Base-by-base conservation (phyloP, 225 moss, liverwort and hornwort genomes). In the Polytrichum commune region DNA sequence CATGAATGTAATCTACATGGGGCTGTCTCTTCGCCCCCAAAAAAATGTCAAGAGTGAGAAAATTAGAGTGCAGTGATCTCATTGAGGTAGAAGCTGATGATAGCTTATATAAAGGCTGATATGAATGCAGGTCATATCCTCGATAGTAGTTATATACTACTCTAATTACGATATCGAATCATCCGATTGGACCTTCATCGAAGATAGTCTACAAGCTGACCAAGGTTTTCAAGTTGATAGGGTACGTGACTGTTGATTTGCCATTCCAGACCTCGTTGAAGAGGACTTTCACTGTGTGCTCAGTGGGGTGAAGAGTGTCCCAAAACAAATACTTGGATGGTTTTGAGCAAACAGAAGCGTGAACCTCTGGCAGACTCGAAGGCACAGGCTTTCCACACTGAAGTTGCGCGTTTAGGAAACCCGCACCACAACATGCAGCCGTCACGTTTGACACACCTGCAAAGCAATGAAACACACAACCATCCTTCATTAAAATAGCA, bases 381-480 rank as follows among this genome's bases (percentile, higher is more conserved):
- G 84, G 84, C 66, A 72, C 30, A 0, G 78, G 61, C 63, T 71
- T 63, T 55, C 87, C 87, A 62, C 87, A 87, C 25, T 81, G 84
- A 29, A 78, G 65, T 74, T 84, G 81, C 4, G 84, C 78, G 55
- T 84, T 78, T 19, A 78, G 60, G 60, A 74, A 60, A 57, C 84
- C 84, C 4, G 79, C 76, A 72, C 84, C 87, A 72, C 84, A 81
- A 64, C 84, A 87, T 29, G 81, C 87, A 24, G 73, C 74, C 18
- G 29, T 72, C 29, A 76, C 69, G 9, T 79, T 69, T 5, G 73
- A 70, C 66, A 87, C 71, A 9, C 83, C 84, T 87, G 72, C 23
- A 24, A n/a, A 69, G 61, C 69, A 70, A 62, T 66, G 32, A 68
- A 27, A 35, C 19, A 30, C 30, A 30, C 6, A 6, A 30, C 2